A percentile compares a stretch with the other conserved stretches of the same genome.
Conservation (phyloP, 139 green algal genomes). For the Mesotaenium endlicherianum region DNA sequence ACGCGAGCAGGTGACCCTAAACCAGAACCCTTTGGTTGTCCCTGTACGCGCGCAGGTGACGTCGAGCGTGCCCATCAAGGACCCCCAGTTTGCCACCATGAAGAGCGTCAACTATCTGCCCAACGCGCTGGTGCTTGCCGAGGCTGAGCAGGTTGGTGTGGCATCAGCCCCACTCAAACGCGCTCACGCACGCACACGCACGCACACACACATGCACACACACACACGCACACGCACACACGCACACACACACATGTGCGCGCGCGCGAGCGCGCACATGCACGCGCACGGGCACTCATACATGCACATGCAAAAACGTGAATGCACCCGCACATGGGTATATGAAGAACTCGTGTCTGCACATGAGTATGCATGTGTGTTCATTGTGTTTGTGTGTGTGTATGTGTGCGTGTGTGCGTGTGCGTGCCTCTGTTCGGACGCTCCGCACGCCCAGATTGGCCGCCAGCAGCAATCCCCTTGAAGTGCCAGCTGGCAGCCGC, state of each 20-base stretch:
- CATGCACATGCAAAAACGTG: not conserved
- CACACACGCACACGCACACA: not conserved
- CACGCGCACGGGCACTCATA: not conserved
- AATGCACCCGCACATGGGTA: not conserved
- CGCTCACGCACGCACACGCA: too few relatives aligned
- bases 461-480: too few relatives aligned
- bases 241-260: not conserved
- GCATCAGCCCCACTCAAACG: not conserved
- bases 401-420: too few relatives aligned
- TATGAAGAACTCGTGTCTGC: not conserved
- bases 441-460: too few relatives aligned
- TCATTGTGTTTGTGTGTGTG: too few relatives aligned
- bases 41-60: conserved; percentile 30
- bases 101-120: conserved; percentile 57
- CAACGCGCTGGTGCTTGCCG: conserved; percentile 31
- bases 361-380: too few relatives aligned
- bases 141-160: conserved; percentile 33
- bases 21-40: not conserved
- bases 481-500: too few relatives aligned
- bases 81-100: conserved; percentile 47
- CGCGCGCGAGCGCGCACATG: too few relatives aligned
- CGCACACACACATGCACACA: not conserved
- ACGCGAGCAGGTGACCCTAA: not conserved
- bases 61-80: conserved; percentile 53
- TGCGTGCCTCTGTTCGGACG: too few relatives aligned